phyloP scores from a whole-genome alignment of 257 asterid species.

The Anisodus acutangulus region DNA sequence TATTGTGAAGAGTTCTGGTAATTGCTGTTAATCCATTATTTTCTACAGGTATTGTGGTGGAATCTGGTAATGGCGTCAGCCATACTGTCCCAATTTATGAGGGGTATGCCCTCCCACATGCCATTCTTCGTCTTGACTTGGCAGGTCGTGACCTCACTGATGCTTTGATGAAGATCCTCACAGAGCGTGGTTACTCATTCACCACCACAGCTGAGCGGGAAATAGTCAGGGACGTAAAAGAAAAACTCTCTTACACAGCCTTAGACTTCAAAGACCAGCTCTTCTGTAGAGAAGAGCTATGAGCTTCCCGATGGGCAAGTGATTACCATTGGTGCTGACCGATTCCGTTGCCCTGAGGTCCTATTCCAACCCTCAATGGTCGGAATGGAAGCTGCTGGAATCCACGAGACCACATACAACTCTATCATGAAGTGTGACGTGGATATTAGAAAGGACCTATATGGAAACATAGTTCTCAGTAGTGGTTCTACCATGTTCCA shows the following conservation, averaged over 20 bases:
- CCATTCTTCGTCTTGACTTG: conserved; percentile 53
- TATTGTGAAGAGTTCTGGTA: background rate
- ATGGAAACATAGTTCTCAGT: conserved; percentile 51
- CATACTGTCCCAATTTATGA: conserved; percentile 53
- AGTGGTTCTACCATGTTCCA: conserved; percentile 55
- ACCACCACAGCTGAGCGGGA: conserved; percentile 52
- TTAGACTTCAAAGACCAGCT: conserved; percentile 49
- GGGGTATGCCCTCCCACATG: conserved; percentile 52
- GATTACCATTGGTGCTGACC: conserved; percentile 50
- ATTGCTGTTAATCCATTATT: background rate
- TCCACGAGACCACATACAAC: conserved; percentile 53
- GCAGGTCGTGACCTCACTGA: conserved; percentile 57
- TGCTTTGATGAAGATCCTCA: conserved; percentile 46
- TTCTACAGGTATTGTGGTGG: conserved; percentile 49
- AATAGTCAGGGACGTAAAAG: conserved; percentile 52
- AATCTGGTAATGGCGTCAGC: conserved; percentile 57
- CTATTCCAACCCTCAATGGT: conserved; percentile 53
- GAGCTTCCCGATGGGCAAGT: conserved; percentile 55
- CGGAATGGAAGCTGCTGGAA: conserved; percentile 54
- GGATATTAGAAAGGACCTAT: conserved; percentile 53
- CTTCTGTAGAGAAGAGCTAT: conserved; percentile 49
- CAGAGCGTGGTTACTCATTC: conserved; percentile 52
- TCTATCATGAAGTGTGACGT: conserved; percentile 57
- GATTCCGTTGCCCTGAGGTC: conserved; percentile 58
- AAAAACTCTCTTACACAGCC: conserved; percentile 48